Percentiles rank a stretch among this genome's conserved stretches.
phyloP scores from a whole-genome alignment of 169 alveolate genomes.

The Eimeria acervulina region DNA sequence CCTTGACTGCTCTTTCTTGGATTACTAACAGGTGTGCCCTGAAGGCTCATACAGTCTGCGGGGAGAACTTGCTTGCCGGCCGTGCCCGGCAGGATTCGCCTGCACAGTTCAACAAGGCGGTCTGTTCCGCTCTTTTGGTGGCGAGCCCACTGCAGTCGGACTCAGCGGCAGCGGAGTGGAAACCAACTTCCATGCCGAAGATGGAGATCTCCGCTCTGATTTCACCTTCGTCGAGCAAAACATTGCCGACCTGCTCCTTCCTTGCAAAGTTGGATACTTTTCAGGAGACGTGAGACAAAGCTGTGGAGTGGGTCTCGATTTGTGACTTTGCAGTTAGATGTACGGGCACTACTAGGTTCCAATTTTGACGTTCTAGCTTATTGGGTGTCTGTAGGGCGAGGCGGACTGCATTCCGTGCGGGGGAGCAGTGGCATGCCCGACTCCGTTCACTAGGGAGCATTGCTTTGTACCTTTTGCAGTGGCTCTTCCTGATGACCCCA shows the following conservation, averaged over 20 bases:
- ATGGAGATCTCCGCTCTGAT: neutral
- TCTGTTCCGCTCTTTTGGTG: neutral
- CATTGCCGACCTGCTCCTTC: conserved; percentile 19
- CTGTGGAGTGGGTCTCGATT: neutral
- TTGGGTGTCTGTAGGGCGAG: conserved; percentile 58
- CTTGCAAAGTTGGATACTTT: conserved; percentile 62
- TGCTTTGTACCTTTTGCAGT: conserved; percentile 65
- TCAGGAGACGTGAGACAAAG: conserved; percentile 39
- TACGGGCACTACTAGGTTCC: neutral
- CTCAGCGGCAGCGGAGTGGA: neutral
- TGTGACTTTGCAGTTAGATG: neutral
- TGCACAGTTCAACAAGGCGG: conserved; percentile 1
- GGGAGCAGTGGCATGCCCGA: conserved; percentile 68
- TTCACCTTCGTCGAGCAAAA: neutral
- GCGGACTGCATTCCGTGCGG: conserved; percentile 70
- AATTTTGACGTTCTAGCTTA: neutral
- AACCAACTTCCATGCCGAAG: neutral
- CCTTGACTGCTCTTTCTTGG: neutral
- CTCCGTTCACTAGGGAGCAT: conserved; percentile 47
- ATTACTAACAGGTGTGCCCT: conserved; percentile 50
- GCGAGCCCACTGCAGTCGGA: neutral
- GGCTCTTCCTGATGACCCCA: conserved; percentile 68
- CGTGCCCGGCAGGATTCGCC: conserved; percentile 72
- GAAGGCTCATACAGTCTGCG: conserved; percentile 54
- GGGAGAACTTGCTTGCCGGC: conserved; percentile 63